Evolutionary conservation across 2,329 filamentous ascomycete species (phyloP).

Genomic region (Massarina eburnea): DNA sequence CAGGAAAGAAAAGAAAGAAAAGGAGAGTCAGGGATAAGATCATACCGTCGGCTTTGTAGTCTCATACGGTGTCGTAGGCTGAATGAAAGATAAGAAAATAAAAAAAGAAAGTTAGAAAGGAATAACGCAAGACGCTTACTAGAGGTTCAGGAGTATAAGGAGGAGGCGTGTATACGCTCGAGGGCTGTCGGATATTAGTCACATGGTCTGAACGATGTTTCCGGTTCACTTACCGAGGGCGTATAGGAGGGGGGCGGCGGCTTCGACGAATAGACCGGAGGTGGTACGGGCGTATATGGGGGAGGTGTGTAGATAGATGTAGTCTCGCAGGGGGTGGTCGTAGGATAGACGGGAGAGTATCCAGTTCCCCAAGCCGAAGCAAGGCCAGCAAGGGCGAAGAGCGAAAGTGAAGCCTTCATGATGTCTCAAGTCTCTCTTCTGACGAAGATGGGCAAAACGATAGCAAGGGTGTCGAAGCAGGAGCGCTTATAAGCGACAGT

Average conservation of each 20-base stretch:
- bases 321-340: too few species aligned
- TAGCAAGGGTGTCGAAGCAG: constrained; percentile 8
- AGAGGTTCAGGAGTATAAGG: not conserved
- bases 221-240: too few species aligned
- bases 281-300: not conserved
- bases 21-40: not conserved
- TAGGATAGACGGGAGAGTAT: too few species aligned
- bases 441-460: too few species aligned
- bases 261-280: not conserved
- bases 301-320: not conserved
- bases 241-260: constrained; percentile 1
- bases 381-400: not conserved
- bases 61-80: too few species aligned
- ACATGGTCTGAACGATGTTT: not conserved
- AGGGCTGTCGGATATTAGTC: not conserved
- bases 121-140: constrained; percentile 1
- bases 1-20: not conserved
- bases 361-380: too few species aligned
- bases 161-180: not conserved
- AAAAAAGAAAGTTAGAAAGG: not conserved
- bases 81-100: not conserved
- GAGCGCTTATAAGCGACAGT: constrained; percentile 31
- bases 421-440: too few species aligned
- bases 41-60: too few species aligned
- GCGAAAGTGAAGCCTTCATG: not conserved